These are phyloP conservation scores for Margaritispora aquatica DNA, from an alignment of 495 filamentous ascomycete species.

Conservation along the genomic window DNA sequence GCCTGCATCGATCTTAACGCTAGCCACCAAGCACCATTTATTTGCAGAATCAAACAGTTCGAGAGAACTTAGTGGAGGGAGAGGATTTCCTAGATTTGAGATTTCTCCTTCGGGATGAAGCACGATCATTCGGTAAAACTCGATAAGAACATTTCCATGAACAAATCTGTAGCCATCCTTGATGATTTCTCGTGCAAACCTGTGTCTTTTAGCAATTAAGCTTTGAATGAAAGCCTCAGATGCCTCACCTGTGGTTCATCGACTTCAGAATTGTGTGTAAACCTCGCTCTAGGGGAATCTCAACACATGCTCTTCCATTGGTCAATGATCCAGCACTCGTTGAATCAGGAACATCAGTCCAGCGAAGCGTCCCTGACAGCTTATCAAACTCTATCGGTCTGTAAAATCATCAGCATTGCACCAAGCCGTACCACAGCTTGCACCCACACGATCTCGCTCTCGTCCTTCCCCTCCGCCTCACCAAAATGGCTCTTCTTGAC, in stretches of 20 bases:
- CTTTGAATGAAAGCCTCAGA: background rate
- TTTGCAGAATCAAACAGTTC: conserved; percentile 17
- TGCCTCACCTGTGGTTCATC: conserved; percentile 12
- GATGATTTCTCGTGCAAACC: conserved; percentile 13
- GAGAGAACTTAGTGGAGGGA: conserved; percentile 14
- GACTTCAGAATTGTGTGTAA: conserved; percentile 10
- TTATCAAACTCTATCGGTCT: background rate
- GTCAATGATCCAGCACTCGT: conserved; percentile 4
- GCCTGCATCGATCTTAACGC: conserved; percentile 6
- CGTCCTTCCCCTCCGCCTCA: background rate
- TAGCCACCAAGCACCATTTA: conserved; percentile 23
- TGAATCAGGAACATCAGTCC: conserved; percentile 21
- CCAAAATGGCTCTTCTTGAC: conserved; percentile 11
- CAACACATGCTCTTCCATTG: conserved; percentile 14
- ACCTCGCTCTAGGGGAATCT: conserved; percentile 17
- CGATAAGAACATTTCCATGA: conserved; percentile 15
- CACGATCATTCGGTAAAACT: conserved; percentile 13
- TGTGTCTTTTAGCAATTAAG: background rate
- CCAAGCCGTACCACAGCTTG: background rate
- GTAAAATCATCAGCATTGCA: background rate
- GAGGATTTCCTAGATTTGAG: background rate
- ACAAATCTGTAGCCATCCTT: conserved; percentile 20
- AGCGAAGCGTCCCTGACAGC: conserved; percentile 16
- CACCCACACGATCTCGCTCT: background rate
- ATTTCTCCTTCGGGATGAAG: background rate